Evolutionary conservation across 306 rosid genomes (phyloP), one percentile per base, ranked within the genome.

Genomic region (Lathyrus sativus): DNA sequence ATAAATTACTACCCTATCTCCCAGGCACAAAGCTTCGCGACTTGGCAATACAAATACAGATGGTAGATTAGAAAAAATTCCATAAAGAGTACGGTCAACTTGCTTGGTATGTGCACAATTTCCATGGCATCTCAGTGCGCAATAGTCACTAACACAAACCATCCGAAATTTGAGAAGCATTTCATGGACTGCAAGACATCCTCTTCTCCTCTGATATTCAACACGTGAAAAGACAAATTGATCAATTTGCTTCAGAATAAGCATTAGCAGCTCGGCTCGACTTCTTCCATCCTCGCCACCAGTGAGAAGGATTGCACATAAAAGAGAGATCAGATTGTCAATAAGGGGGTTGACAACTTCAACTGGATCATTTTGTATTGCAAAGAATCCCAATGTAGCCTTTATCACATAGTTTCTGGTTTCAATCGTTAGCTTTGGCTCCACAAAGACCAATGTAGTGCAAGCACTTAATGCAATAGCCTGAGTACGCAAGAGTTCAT

Each of bases 281-380:
- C 96, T 92, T 85, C 96, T 86, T 71, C 98, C 98, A 81, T 92
- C 98, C 76, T 92, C 98, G 72, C 98, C 98, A 49, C 98, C 88
- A 65, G 91, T 88, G 38, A 92, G 96, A 81, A 92, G 98, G 79
- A 92, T 92, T 70, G 98, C 92, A 79, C 98, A 90, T 72, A 92
- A 77, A 26, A 92, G 96, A 67, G 96, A 90, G 68, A 92, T 76
- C 71, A 92, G 95, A 82, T 90, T 92, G 84, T 92, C 89, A 46
- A 92, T 79, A 54, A 92, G 93, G 67, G 86, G 85, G 82, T 78
- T 80, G 67, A 88, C 93, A 44, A 88, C 90, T 74, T 90, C 93
- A 65, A 61, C 81, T 14, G 98, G 93, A 80, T 92, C 98, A 85
- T 87, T 92, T 72, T 90, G 93, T 79, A 90, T 80, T 61, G 98